These are phyloP conservation scores for Drosera capensis DNA, from an alignment of 148 eudicot species.

Conservation along the genomic window DNA sequence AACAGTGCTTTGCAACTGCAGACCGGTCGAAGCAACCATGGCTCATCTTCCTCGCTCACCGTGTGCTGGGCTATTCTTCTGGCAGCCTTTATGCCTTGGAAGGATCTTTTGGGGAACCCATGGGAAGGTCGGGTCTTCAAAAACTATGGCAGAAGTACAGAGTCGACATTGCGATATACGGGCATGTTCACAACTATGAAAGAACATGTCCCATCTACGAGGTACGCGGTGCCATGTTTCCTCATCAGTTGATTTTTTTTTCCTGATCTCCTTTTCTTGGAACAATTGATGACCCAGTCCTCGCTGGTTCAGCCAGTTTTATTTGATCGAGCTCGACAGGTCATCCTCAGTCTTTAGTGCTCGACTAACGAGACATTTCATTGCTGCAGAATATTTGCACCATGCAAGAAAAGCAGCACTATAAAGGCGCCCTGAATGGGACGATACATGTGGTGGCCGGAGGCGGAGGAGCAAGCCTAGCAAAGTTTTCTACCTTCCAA, in stretches of 20 bases:
- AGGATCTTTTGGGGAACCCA: conserved; percentile 81
- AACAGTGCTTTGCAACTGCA: conserved; percentile 70
- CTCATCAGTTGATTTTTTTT: no score
- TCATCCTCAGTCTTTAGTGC: no score
- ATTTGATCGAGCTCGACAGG: no score
- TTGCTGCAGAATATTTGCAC: conserved; percentile 46
- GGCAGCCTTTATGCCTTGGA: conserved; percentile 28
- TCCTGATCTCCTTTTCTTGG: no score
- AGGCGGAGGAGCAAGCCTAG: conserved; percentile 54
- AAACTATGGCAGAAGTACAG: conserved; percentile 89
- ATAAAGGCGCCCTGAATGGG: conserved; percentile 59
- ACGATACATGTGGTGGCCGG: conserved; percentile 78
- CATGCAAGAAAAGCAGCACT: conserved; percentile 38
- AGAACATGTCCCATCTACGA: conserved; percentile 83
- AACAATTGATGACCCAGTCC: no score
- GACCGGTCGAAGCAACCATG: conserved; percentile 89
- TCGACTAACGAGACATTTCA: no score
- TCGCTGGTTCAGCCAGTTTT: no score
- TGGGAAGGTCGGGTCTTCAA: conserved; percentile 90
- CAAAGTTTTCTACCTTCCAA: conserved; percentile 26
- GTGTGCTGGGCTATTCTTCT: conserved; percentile 88
- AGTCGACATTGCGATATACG: conserved; percentile 72
- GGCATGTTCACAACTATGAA: conserved; percentile 82
- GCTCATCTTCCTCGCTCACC: conserved; percentile 82
- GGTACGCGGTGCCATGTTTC: no score